These are phyloP conservation scores for Tilletia caries DNA, from an alignment of 1,284 basidiomycete species.

Conservation along the genomic window DNA sequence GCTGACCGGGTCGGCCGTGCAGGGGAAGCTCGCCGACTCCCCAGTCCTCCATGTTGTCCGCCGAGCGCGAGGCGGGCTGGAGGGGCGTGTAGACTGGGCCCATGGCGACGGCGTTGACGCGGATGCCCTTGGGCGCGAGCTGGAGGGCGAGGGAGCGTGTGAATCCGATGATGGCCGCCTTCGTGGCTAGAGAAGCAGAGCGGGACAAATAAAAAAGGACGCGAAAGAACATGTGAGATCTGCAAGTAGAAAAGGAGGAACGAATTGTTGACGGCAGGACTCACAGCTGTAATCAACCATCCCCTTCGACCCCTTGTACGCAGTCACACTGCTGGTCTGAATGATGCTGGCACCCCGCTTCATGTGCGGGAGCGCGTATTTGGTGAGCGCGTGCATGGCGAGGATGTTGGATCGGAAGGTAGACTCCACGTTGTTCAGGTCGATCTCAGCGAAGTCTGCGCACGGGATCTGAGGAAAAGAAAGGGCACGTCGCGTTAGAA, in stretches of 20 bases:
- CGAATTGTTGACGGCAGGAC: no score
- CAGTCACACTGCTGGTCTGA: conserved; percentile 65
- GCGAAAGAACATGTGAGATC: not conserved
- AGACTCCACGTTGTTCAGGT: conserved; percentile 33
- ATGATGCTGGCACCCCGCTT: conserved; percentile 65
- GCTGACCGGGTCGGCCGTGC: conserved; percentile 37
- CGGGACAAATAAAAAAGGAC: not conserved
- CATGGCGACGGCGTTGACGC: conserved; percentile 61
- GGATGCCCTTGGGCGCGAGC: conserved; percentile 63
- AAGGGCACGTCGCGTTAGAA: no score
- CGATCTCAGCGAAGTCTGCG: conserved; percentile 40
- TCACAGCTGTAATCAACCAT: conserved; percentile 61
- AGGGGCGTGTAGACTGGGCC: conserved; percentile 61
- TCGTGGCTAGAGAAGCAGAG: not conserved
- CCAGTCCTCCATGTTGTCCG: conserved; percentile 39
- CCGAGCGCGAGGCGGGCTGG: conserved; percentile 39
- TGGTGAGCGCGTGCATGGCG: conserved; percentile 32
- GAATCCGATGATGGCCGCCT: conserved; percentile 56
- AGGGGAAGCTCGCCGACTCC: conserved; percentile 31
- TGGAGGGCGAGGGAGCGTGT: conserved; percentile 62
- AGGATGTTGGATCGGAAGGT: conserved; percentile 40
- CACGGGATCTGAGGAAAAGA: conserved; percentile 41
- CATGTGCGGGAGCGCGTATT: conserved; percentile 62
- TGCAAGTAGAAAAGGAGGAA: conserved; percentile 57
- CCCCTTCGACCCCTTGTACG: conserved; percentile 57